Evolutionary conservation across 148 eudicot genomes (phyloP), one percentile per base, ranked within the genome.

Genomic region (Bassia scoparia): DNA sequence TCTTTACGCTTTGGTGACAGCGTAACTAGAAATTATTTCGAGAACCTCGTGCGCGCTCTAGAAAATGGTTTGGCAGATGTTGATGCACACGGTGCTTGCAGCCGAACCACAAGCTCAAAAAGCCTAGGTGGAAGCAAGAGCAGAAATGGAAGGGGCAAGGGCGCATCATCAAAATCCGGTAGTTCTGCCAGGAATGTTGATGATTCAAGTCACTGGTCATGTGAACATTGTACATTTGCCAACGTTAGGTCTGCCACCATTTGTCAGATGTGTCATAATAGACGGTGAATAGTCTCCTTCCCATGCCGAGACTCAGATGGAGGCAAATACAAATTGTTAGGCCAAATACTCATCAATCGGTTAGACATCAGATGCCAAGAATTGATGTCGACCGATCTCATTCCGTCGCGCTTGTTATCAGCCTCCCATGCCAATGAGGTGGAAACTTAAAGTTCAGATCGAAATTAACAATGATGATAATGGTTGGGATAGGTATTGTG

Each of bases 51-150:
- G 44, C 89, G 89, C 41, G 97, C 96, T 67, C 79, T 92, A 63
- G 97, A 92, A 78, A 86, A 92, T 60, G 97, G 97, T 48, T 79
- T 92, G 61, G 83, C 89, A 26, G 97, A 92, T 67, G 97, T 92
- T 70, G 84, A 87, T 61, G 54, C 88, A 49, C 86, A 80, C 50
- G 88, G 84, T 34, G 79, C 90, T 24, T 78, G 77, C 70, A 86
- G 88, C 81, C 79, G 85, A 58, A 64, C 84, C 37, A 79, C 82
- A 29, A 86, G 83, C 83, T 89, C 93, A 46, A 89, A 89, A 77
- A 79, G 72, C 81, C 44, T 81, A 35, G 85, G 85, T 44, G 81
- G 84, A 67, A 81, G 86, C 70, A 81, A 84, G 79, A 83, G 90
- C 43, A 78, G 81, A 74, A 61, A 63, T 43, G 83, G 81, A 54